Percentiles rank a stretch among this genome's conserved stretches.
These are phyloP conservation scores for Calonectria fujianensis DNA, from an alignment of 2,329 filamentous ascomycete species.

Conservation along the genomic window DNA sequence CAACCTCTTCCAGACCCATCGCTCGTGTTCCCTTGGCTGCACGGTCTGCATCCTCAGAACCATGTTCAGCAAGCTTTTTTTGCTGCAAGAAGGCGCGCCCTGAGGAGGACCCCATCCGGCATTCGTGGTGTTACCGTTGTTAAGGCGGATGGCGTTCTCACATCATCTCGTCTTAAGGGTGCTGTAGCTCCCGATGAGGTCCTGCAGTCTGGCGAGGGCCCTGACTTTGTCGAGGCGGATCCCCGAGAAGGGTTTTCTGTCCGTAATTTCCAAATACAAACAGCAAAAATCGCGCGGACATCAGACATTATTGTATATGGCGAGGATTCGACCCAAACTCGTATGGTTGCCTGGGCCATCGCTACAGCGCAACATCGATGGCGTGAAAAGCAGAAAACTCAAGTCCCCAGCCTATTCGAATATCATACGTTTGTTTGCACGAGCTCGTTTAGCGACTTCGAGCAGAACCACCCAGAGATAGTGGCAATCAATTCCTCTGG, in stretches of 20 bases:
- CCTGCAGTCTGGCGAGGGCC: constrained; percentile 70
- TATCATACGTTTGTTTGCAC: constrained; percentile 91
- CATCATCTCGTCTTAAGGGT: constrained; percentile 85
- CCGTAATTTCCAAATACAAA: constrained; percentile 97
- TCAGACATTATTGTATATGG: constrained; percentile 97
- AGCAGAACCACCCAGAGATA: constrained; percentile 80
- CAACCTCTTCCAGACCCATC: constrained; percentile 90
- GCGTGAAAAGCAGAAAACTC: constrained; percentile 78
- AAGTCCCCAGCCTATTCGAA: constrained; percentile 72
- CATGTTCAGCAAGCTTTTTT: constrained; percentile 94
- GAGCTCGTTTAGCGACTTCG: constrained; percentile 81
- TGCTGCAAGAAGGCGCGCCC: constrained; percentile 82
- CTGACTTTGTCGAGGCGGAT: constrained; percentile 87
- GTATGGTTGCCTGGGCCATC: constrained; percentile 80
- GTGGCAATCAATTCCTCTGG: constrained; percentile 85
- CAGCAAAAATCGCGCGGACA: constrained; percentile 88
- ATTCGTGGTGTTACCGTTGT: constrained; percentile 89
- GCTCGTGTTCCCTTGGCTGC: constrained; percentile 96
- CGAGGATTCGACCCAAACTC: constrained; percentile 77
- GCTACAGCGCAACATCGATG: constrained; percentile 86
- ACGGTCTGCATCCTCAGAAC: constrained; percentile 93
- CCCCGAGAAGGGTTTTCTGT: constrained; percentile 95
- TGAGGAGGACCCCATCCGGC: constrained; percentile 81
- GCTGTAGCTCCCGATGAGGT: constrained; percentile 90
- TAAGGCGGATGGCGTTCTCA: constrained; percentile 90